Base-by-base conservation (phyloP, 805 yeast species). In the Wickerhamiella brachini region DNA sequence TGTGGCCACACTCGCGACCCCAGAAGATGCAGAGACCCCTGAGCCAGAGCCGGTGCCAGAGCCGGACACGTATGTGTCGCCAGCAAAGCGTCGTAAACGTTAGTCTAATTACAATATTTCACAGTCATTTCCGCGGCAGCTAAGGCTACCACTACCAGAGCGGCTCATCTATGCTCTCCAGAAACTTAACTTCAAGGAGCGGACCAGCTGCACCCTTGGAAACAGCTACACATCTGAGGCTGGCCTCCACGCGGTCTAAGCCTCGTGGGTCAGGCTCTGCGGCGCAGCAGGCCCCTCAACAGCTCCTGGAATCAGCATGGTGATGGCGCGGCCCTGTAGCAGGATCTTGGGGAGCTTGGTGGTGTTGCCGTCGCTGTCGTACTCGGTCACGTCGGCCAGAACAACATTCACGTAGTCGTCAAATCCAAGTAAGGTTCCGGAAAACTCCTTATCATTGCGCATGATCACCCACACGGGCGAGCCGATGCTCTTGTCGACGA, bases 391-490 rank as follows among this genome's bases (percentile, higher is more conserved):
- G 59, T 89, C 81, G 59, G 84, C 85, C 49, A 93, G 73, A 10
- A 93, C 95, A 67, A 89, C 63, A 59, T 71, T 93, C 54, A 93
- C 97, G 60, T 83, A 90, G 67, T 93, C 97, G 65, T 93, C 98
- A 66, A 90, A 90, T 1, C 97, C 97, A 26, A 83, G 77, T 49
- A 93, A 71, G 3, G 80, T 85, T 1, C 98, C 98, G n/a, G 77
- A 75, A 64, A 87, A 93, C 64, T 89, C 97, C 64, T 79, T 79
- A 53, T 76, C 73, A 49, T 70, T 67, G 64, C 74, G 73, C 68
- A 86, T 71, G 49, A 86, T 73, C 23, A 88, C 85, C 76, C 84
- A 78, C 42, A 90, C 79, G 51, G 76, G 73, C 31, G 86, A 79
- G 17, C 95, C 95, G 39, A 90, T 80, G 54, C 89, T 80, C 66